These are phyloP conservation scores for Thalassiosira delicatula DNA, from an alignment of 352 stramenopile genomes.

Conservation along the genomic window DNA sequence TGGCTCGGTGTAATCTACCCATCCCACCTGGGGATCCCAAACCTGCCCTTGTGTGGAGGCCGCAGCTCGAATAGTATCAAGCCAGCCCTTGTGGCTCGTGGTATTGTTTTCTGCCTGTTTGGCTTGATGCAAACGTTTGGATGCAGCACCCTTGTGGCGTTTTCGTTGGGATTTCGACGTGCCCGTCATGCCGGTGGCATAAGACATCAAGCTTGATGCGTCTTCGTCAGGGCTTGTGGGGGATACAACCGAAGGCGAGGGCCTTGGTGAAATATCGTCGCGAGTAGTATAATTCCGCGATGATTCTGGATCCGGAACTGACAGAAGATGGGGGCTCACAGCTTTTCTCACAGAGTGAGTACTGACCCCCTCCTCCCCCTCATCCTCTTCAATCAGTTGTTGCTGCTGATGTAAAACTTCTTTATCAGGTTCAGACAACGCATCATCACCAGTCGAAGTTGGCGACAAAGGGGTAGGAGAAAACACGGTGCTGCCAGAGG, in stretches of 20 bases:
- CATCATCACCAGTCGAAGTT: not conserved
- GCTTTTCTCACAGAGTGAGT: too few relatives aligned
- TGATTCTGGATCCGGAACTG: too few relatives aligned
- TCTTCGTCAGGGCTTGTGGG: too few relatives aligned
- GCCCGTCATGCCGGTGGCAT: not conserved
- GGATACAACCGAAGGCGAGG: too few relatives aligned
- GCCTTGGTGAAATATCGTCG: too few relatives aligned
- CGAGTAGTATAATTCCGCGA: too few relatives aligned
- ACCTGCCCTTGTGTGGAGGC: slow-evolving; percentile 58
- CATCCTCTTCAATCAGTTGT: not conserved
- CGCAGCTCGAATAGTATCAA: slow-evolving; percentile 73
- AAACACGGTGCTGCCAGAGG: not conserved
- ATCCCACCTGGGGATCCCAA: slow-evolving; percentile 77
- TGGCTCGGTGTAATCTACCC: slow-evolving; percentile 71
- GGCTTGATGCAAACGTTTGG: slow-evolving; percentile 58
- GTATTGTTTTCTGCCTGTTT: slow-evolving; percentile 51
- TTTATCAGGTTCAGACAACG: not conserved
- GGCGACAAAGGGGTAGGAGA: too few relatives aligned
- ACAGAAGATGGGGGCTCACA: too few relatives aligned
- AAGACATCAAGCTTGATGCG: too few relatives aligned
- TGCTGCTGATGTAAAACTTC: not conserved
- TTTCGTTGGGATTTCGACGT: slow-evolving; percentile 23
- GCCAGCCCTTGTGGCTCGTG: slow-evolving; percentile 70
- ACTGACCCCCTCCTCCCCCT: not conserved
- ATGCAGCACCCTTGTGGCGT: slow-evolving; percentile 72